phyloP scores from a whole-genome alignment of 1,284 basidiomycete genomes.

The Sanghuangporus weigelae region DNA sequence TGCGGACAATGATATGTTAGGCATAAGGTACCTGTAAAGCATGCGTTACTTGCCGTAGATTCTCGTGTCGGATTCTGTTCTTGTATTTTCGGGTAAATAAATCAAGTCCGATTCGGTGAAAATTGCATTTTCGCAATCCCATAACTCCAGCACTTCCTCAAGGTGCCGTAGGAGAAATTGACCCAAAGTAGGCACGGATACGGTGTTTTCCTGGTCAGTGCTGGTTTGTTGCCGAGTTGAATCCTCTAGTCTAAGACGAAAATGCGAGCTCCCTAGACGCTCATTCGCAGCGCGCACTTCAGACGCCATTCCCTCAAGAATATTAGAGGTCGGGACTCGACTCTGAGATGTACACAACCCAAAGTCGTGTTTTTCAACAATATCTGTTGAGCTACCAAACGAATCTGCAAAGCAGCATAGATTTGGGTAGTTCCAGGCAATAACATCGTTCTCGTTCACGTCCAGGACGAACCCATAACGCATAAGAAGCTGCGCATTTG shows the following conservation, averaged over 20 bases:
- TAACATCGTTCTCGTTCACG: conserved; percentile 52
- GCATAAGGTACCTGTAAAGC: too few species aligned
- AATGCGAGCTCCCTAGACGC: too few species aligned
- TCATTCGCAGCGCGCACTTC: too few species aligned
- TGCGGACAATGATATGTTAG: too few species aligned
- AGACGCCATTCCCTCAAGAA: background rate
- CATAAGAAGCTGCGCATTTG: conserved; percentile 63
- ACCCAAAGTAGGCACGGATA: background rate
- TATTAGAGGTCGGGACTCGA: background rate
- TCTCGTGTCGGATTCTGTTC: background rate
- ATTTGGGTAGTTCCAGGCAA: conserved; percentile 43
- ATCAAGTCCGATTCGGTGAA: background rate
- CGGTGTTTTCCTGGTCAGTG: conserved; percentile 2
- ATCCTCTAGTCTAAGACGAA: background rate
- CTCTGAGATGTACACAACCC: background rate
- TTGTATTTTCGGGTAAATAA: background rate
- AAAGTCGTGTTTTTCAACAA: background rate
- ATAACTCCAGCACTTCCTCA: conserved; percentile 2
- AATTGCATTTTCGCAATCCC: background rate
- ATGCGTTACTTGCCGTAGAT: background rate
- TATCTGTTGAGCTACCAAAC: background rate
- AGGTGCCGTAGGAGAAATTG: conserved; percentile 9
- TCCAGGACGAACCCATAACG: conserved; percentile 75
- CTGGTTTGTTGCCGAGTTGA: background rate
- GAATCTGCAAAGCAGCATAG: conserved; percentile 21